A percentile compares a stretch with the other conserved stretches of the same genome.
Conservation (phyloP, 148 eudicot genomes). For the Bassia scoparia region DNA sequence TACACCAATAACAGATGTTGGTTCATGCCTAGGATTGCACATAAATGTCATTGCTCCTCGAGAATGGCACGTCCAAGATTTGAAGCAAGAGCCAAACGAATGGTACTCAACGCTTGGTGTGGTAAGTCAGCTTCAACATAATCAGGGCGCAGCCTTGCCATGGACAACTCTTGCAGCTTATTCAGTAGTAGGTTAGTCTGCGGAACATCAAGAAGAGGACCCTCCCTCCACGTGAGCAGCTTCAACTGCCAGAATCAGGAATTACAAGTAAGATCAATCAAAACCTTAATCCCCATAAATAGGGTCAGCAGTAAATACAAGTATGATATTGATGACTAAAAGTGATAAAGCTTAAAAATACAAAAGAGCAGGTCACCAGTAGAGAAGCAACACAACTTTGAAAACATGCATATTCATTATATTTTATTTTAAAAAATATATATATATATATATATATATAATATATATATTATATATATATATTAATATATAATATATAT, state of each 20-base stretch:
- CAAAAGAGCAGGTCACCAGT: neutral
- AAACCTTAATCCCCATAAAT: too few species aligned
- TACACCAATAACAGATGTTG: too few species aligned
- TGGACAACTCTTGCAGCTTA: slow-evolving; percentile 85
- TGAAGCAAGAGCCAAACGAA: slow-evolving; percentile 89
- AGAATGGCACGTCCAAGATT: slow-evolving; percentile 93
- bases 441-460: too few species aligned
- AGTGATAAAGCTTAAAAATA: neutral
- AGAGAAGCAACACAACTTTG: neutral
- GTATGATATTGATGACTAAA: neutral
- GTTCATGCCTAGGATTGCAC: neutral
- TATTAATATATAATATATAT: too few species aligned
- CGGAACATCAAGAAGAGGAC: slow-evolving; percentile 72
- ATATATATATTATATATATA: too few species aligned
- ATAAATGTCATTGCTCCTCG: slow-evolving; percentile 50
- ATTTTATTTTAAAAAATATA: too few species aligned
- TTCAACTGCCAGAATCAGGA: slow-evolving; percentile 49
- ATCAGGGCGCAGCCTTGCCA: slow-evolving; percentile 79
- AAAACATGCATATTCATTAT: neutral
- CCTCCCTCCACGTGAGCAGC: slow-evolving; percentile 73
- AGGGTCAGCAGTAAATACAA: too few species aligned
- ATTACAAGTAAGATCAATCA: too few species aligned
- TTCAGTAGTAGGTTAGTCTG: slow-evolving; percentile 76
- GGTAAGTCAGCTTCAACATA: slow-evolving; percentile 71
- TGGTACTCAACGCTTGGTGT: slow-evolving; percentile 69